Evolutionary conservation across 1,139 yeast species (phyloP), one percentile per base, ranked within the genome.

Genomic region (Suhomyces coccinellae): DNA sequence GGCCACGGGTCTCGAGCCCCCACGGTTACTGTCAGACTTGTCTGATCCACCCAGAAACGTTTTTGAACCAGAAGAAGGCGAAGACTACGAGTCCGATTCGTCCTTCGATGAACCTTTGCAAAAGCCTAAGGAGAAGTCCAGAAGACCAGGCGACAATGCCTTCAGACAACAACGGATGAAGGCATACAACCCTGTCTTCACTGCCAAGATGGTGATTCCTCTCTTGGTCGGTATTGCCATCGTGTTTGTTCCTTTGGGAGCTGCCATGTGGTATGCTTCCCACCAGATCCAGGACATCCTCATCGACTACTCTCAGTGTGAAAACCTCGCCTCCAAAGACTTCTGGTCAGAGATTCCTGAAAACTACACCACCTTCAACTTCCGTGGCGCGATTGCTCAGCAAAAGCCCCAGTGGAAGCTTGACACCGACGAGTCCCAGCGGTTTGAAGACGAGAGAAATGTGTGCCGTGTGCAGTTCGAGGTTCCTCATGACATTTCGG

Each of bases 181-280:
- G 42, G 82, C 86, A 1, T 65, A 76, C 49, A 74, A 72, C 60
- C 98, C 98, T 1, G 93, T 93, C 43, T 76, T 91, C 55, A 91
- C 98, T 0, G 97, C 97, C 16, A 84, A 80, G 60, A 86, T 95
- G 4, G 95, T 91, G 34, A 79, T 93, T 48, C 97, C 97, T 2
- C 61, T 91, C 44, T 82, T 91, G 57, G 63, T 91, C 39, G 65
- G 75, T 10, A 76, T 93, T 41, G 95, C 97, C 4, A 73, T 87
- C n/a, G 71, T 93, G 11, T 87, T 91, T 60, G 87, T 91, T 13
- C 96, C 97, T 8, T 75, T 93, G 37, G 99, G 99, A 28, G 98
- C 91, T 1, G 91, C 87, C 49, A 82, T 93, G 82, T 75, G 93
- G 65, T 83, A 84, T 51, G 95, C 96, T 5, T 79, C 93, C n/a